Conservation (phyloP, 1,284 basidiomycete species). For the Sporisorium scitamineum region DNA sequence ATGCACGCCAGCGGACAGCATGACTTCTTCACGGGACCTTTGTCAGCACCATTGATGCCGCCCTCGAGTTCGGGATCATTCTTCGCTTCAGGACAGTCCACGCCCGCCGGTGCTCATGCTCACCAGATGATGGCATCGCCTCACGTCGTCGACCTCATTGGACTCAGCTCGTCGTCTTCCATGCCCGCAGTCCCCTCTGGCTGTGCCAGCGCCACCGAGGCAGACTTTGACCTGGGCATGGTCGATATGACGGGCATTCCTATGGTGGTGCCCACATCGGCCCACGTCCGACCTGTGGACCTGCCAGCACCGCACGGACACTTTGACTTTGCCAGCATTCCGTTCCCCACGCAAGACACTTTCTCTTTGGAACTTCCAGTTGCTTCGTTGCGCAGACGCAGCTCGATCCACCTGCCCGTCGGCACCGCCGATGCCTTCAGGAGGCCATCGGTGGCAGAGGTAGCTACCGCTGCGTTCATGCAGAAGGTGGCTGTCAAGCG, state of each 20-base stretch:
- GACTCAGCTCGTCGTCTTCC: slow-evolving; percentile 21
- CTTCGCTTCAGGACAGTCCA: slow-evolving; percentile 5
- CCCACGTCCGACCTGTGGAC: slow-evolving; percentile 49
- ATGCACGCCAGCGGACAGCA: slow-evolving; percentile 6
- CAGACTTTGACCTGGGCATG: slow-evolving; percentile 33
- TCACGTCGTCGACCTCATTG: slow-evolving; percentile 33
- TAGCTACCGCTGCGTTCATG: slow-evolving; percentile 40
- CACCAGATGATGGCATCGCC: slow-evolving; percentile 24
- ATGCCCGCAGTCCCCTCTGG: slow-evolving; percentile 16
- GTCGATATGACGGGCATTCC: slow-evolving; percentile 30
- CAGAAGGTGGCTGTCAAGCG: slow-evolving; percentile 38
- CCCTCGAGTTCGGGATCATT: slow-evolving; percentile 13
- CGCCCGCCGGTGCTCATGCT: not conserved
- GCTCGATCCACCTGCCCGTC: slow-evolving; percentile 43
- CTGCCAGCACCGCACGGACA: slow-evolving; percentile 49
- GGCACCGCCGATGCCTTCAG: slow-evolving; percentile 31
- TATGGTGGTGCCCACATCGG: slow-evolving; percentile 46
- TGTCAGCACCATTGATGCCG: slow-evolving; percentile 28
- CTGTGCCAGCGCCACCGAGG: slow-evolving; percentile 32
- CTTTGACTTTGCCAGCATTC: slow-evolving; percentile 52
- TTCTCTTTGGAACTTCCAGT: slow-evolving; percentile 36
- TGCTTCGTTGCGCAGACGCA: slow-evolving; percentile 31
- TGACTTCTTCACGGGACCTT: slow-evolving; percentile 16
- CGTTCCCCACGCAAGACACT: slow-evolving; percentile 40
- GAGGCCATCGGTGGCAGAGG: slow-evolving; percentile 42